Evolutionary conservation across 306 rosid genomes (phyloP), one percentile per base, ranked within the genome.

Genomic region (Fragaria iinumae): DNA sequence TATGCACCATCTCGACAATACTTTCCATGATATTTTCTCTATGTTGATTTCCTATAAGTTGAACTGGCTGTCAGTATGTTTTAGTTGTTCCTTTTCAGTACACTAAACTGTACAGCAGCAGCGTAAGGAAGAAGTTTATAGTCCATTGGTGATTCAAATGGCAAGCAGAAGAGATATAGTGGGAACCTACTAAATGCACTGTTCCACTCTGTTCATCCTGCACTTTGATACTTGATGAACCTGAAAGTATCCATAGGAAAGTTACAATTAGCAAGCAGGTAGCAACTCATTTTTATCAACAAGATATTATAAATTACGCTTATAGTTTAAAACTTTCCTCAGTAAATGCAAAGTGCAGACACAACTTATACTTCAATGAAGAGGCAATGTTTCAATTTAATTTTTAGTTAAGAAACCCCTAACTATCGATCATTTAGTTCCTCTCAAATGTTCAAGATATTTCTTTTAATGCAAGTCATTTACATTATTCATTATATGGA

Each of bases 101-200:
- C 77, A 89, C 21, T 89, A 84, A 78, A 66, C 69, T 62, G 82
- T 82, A 81, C 77, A 86, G 76, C 77, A 88, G 87, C 73, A 84
- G 74, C 73, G 75, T 77, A 74, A 84, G 83, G 74, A 84, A 83
- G 68, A 86, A 69, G 73, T 77, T 73, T 55, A 86, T 71, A 57
- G 87, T 56, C 84, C 72, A 16, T 63, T 71, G 78, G 80, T 70
- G 79, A 77, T 86, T 78, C 84, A 80, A 72, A 79, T 81, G 63
- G 80, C 57, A 70, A 63, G 85, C 89, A 73, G 87, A 89, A 81
- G 90, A 75, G 76, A 92, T 77, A 63, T 49, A 70, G 86, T 90
- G 97, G 73, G 76, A 78, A 83, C 99, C 99, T 59, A 92, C 97
- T 90, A 95, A 90, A 85, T 90, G 99, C 72, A 95, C 93, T 5